Evolutionary conservation across 345 rosid genomes (phyloP).

Genomic region (Populus davidiana): DNA sequence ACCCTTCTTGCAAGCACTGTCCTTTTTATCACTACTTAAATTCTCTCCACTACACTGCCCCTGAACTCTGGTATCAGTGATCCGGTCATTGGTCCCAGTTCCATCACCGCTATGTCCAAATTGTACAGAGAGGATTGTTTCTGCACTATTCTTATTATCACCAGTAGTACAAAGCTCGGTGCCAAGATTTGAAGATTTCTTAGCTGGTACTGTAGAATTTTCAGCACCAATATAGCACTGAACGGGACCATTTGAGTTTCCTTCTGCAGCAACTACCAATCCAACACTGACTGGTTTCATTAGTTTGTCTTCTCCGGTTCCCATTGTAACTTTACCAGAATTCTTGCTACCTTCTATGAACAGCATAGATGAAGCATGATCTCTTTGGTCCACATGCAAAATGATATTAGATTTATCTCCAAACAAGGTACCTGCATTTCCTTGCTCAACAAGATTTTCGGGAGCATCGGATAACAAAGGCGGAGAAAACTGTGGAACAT

Average conservation of each 20-base stretch:
- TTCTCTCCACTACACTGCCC: conserved; percentile 17
- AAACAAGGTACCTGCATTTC: conserved; percentile 26
- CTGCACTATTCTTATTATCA: conserved; percentile 22
- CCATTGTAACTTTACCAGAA: conserved; percentile 25
- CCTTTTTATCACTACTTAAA: conserved; percentile 31
- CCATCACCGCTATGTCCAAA: conserved; percentile 25
- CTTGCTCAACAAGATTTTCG: conserved; percentile 34
- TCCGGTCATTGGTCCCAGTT: conserved; percentile 8
- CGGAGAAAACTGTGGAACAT: conserved; percentile 59
- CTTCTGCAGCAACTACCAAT: conserved; percentile 38
- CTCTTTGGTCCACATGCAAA: conserved; percentile 28
- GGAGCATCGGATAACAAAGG: conserved; percentile 38
- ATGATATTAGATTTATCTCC: conserved; percentile 29
- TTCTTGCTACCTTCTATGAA: conserved; percentile 32
- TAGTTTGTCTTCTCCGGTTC: conserved; percentile 37
- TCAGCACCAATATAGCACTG: conserved; percentile 21
- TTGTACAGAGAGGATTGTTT: conserved; percentile 8
- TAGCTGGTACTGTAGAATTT: conserved; percentile 24
- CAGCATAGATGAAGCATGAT: conserved; percentile 30
- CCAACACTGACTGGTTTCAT: conserved; percentile 29
- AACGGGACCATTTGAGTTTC: conserved; percentile 26
- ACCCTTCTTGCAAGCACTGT: conserved; percentile 49
- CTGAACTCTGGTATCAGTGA: conserved; percentile 14
- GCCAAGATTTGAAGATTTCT: conserved; percentile 16
- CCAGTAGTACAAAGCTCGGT: background rate